Conservation (phyloP, 805 yeast genomes). For the Sugiyamaella lignohabitans region DNA sequence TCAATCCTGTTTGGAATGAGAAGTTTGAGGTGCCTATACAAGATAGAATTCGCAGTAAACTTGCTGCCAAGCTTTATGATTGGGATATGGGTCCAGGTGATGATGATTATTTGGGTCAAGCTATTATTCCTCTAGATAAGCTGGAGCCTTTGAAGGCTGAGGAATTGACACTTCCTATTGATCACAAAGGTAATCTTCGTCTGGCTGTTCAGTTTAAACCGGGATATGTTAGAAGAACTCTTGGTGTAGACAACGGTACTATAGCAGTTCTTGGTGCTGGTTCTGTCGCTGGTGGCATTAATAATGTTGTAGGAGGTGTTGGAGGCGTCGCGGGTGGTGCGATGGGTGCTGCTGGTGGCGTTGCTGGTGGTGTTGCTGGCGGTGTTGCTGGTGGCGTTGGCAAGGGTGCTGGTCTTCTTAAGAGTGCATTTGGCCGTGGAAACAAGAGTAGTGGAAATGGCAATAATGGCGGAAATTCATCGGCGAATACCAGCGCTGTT, state of each 20-base stretch:
- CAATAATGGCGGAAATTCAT: conserved; percentile 38
- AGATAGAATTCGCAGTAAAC: conserved; percentile 54
- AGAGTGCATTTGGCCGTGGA: conserved; percentile 35
- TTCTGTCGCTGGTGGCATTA: conserved; percentile 34
- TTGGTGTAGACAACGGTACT: conserved; percentile 42
- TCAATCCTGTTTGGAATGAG: conserved; percentile 90
- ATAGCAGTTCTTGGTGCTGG: conserved; percentile 36
- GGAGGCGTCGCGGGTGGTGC: conserved; percentile 40
- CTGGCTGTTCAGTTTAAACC: conserved; percentile 63
- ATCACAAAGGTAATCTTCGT: conserved; percentile 56
- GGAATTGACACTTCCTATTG: conserved; percentile 48
- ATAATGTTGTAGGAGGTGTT: conserved; percentile 36
- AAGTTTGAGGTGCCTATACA: conserved; percentile 46
- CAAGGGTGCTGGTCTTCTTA: conserved; percentile 20
- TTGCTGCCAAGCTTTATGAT: conserved; percentile 61
- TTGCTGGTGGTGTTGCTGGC: conserved; percentile 29
- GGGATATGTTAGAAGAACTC: conserved; percentile 47
- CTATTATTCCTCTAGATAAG: conserved; percentile 48
- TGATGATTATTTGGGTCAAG: conserved; percentile 76
- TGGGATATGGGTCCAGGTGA: conserved; percentile 91
- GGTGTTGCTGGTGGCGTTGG: conserved; percentile 20
- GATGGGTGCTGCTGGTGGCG: conserved; percentile 38
- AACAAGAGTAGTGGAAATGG: too few relatives aligned
- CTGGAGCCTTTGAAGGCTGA: conserved; percentile 53
- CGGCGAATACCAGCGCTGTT: conserved; percentile 31